phyloP scores from a whole-genome alignment of 441 rosid species.

The Syzygium malaccense region DNA sequence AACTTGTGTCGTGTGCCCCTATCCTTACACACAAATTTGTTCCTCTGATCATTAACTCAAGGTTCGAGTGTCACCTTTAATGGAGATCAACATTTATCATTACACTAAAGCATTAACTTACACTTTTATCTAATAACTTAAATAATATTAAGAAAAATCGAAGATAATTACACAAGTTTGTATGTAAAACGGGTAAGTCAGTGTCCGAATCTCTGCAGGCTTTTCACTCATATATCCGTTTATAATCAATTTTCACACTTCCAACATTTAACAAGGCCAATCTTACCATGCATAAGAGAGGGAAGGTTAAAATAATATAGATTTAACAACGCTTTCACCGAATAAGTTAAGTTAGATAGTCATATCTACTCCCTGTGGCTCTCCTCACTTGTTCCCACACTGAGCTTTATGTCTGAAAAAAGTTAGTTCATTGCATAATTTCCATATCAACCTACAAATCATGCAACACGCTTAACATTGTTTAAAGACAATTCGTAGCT shows the following conservation, averaged over 20 bases:
- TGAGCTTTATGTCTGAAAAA: neutral
- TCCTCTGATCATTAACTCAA: neutral
- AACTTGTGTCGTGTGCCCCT: neutral
- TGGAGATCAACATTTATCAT: neutral
- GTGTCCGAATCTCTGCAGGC: neutral
- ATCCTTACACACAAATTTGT: neutral
- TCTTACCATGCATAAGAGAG: neutral
- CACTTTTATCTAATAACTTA: neutral
- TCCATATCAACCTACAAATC: neutral
- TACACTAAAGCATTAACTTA: neutral
- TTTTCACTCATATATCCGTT: no score
- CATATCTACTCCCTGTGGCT: neutral
- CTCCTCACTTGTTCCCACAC: neutral
- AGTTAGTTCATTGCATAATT: neutral
- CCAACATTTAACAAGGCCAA: no score
- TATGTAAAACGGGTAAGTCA: neutral
- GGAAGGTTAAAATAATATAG: neutral
- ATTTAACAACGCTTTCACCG: neutral
- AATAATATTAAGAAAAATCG: neutral
- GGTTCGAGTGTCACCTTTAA: neutral
- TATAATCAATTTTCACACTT: neutral
- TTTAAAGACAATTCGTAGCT: neutral
- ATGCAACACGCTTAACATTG: neutral
- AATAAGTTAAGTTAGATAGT: neutral
- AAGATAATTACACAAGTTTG: neutral